A percentile compares a stretch with the other conserved stretches of the same genome.
Evolutionary conservation across 1,284 basidiomycete genomes (phyloP).

Genomic region (Pyrrhoderma noxium): DNA sequence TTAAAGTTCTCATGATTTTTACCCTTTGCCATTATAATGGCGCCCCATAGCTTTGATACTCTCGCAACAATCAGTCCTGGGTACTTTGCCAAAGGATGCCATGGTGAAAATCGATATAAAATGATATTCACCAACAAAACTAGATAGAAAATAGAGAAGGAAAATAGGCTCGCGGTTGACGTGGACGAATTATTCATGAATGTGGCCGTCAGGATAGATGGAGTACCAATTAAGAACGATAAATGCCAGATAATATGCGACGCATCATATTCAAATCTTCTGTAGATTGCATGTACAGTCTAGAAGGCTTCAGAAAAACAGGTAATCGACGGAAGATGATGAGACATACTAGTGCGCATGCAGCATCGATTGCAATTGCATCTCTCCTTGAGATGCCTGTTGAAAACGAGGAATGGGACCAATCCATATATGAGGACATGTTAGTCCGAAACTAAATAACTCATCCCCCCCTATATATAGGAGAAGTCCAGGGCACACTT

Average conservation of each 20-base stretch:
- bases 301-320: background rate
- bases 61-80: constrained; percentile 21
- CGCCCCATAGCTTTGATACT: constrained; percentile 19
- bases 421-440: no score
- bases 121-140: constrained; percentile 15
- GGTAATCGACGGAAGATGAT: no score
- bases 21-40: constrained; percentile 12
- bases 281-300: constrained; percentile 13
- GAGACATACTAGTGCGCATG: constrained; percentile 5
- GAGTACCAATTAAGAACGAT: constrained; percentile 6
- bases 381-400: background rate
- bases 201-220: background rate
- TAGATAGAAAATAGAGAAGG: constrained; percentile 10
- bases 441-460: no score
- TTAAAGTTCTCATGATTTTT: constrained; percentile 3
- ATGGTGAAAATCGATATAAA: constrained; percentile 23
- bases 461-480: no score
- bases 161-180: background rate
- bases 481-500: no score
- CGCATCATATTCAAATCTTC: constrained; percentile 8
- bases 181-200: constrained; percentile 2
- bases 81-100: constrained; percentile 23
- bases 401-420: no score
- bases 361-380: background rate
- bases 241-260: background rate